Percentiles rank a stretch among this genome's conserved stretches.
phyloP scores from a whole-genome alignment of 2,329 filamentous ascomycete species.

The Ramichloridium luteum region DNA sequence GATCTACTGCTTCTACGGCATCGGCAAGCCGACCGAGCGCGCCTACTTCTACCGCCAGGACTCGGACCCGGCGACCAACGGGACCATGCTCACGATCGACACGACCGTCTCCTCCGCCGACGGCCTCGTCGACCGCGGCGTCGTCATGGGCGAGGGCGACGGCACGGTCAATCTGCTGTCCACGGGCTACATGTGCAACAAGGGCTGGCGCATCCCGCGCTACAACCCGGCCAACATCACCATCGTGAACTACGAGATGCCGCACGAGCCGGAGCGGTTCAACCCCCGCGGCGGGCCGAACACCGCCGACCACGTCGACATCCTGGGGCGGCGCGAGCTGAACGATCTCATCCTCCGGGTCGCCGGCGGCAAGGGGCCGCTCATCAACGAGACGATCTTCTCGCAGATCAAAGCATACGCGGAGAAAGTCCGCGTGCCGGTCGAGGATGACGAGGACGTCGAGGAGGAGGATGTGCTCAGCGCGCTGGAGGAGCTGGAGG shows the following conservation, averaged over 20 bases:
- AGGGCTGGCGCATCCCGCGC: conserved; percentile 83
- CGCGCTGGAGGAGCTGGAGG: neutral
- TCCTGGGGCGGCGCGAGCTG: conserved; percentile 72
- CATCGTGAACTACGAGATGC: conserved; percentile 87
- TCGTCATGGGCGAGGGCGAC: conserved; percentile 92
- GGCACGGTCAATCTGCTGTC: conserved; percentile 91
- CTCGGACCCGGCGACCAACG: conserved; percentile 47
- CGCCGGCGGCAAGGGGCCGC: conserved; percentile 70
- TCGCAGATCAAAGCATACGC: conserved; percentile 77
- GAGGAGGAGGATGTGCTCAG: conserved; percentile 3
- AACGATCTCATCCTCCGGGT: conserved; percentile 85
- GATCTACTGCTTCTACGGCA: conserved; percentile 94
- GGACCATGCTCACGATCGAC: conserved; percentile 46
- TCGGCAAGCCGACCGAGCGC: conserved; percentile 86
- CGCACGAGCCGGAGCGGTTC: conserved; percentile 86
- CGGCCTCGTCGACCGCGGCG: conserved; percentile 60
- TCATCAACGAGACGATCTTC: conserved; percentile 63
- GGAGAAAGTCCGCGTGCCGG: conserved; percentile 47
- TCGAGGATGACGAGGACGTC: conserved; percentile 41
- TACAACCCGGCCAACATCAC: conserved; percentile 81
- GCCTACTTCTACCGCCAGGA: conserved; percentile 82
- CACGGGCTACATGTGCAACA: conserved; percentile 91
- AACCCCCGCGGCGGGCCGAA: conserved; percentile 62
- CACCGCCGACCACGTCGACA: conserved; percentile 86
- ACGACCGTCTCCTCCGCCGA: conserved; percentile 58